phyloP scores from a whole-genome alignment of 768 basidiomycete species.

The Boletus edulis region DNA sequence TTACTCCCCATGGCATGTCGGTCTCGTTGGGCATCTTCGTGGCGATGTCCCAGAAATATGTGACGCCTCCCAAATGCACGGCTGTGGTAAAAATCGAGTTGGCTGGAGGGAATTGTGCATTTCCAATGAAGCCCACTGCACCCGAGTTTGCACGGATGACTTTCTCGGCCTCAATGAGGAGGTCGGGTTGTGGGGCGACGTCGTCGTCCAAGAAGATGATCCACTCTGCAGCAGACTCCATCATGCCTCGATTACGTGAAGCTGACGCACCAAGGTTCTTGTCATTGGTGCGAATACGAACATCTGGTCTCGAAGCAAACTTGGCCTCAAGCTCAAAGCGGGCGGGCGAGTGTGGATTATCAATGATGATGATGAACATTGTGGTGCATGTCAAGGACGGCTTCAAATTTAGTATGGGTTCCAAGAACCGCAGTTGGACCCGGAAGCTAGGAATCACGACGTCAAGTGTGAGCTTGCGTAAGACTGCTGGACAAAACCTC shows the following conservation, averaged over 20 bases:
- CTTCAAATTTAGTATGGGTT: slow-evolving; percentile 43
- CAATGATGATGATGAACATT: slow-evolving; percentile 60
- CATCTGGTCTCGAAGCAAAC: slow-evolving; percentile 44
- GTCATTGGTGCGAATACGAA: slow-evolving; percentile 52
- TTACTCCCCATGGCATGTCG: slow-evolving; percentile 63
- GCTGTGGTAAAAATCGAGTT: slow-evolving; percentile 50
- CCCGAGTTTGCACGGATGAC: slow-evolving; percentile 44
- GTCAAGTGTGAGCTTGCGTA: slow-evolving; percentile 48
- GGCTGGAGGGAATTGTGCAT: slow-evolving; percentile 46
- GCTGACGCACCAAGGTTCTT: slow-evolving; percentile 51
- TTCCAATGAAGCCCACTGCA: slow-evolving; percentile 57
- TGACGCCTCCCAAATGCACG: slow-evolving; percentile 53
- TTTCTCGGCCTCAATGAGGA: slow-evolving; percentile 47
- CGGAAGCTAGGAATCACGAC: slow-evolving; percentile 57
- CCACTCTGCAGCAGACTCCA: slow-evolving; percentile 57
- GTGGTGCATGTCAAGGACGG: slow-evolving; percentile 41
- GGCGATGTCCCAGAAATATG: slow-evolving; percentile 63
- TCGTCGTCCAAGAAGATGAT: slow-evolving; percentile 63
- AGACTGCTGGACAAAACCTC: slow-evolving; percentile 14
- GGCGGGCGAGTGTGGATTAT: slow-evolving; percentile 45
- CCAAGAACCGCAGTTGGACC: slow-evolving; percentile 44
- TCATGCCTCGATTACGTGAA: slow-evolving; percentile 53
- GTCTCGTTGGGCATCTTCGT: slow-evolving; percentile 37
- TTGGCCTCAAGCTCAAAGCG: slow-evolving; percentile 38
- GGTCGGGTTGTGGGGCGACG: slow-evolving; percentile 38